These are phyloP conservation scores for Podospora fimiseda DNA, from an alignment of 495 filamentous ascomycete genomes.

Conservation along the genomic window DNA sequence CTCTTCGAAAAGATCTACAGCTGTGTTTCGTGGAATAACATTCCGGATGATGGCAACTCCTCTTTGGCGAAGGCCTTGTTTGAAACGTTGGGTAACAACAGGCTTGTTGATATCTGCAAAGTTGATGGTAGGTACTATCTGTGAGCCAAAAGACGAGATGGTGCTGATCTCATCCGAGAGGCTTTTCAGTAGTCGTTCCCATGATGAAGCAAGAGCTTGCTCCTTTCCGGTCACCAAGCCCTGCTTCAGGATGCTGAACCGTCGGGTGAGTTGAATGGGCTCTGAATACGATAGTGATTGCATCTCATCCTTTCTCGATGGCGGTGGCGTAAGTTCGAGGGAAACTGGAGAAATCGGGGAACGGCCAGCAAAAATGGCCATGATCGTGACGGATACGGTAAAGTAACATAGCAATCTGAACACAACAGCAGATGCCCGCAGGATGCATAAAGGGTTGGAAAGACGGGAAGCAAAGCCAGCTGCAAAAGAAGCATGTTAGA, in stretches of 20 bases:
- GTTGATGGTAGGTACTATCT: slow-evolving; percentile 55
- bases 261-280: slow-evolving; percentile 53
- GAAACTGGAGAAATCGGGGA: slow-evolving; percentile 11
- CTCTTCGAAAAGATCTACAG: slow-evolving; percentile 46
- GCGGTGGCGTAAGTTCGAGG: not conserved
- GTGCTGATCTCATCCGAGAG: slow-evolving; percentile 49
- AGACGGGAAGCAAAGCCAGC: not conserved
- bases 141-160: slow-evolving; percentile 33
- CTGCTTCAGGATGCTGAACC: slow-evolving; percentile 66
- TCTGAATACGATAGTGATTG: slow-evolving; percentile 15
- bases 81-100: slow-evolving; percentile 35
- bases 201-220: slow-evolving; percentile 40
- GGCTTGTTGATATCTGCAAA: slow-evolving; percentile 51
- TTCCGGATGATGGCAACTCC: slow-evolving; percentile 57
- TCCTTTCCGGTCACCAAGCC: slow-evolving; percentile 57
- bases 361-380: slow-evolving; percentile 17
- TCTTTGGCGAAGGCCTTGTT: slow-evolving; percentile 45
- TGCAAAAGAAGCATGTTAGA: not conserved
- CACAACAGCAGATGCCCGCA: not conserved
- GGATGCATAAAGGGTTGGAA: not conserved
- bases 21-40: slow-evolving; percentile 50
- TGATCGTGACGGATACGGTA: slow-evolving; percentile 6
- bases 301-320: slow-evolving; percentile 12
- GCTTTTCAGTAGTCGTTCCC: slow-evolving; percentile 56
- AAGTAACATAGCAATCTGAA: slow-evolving; percentile 5